Base-by-base conservation (phyloP, 179 eudicot genomes). In the Corrigiola litoralis region DNA sequence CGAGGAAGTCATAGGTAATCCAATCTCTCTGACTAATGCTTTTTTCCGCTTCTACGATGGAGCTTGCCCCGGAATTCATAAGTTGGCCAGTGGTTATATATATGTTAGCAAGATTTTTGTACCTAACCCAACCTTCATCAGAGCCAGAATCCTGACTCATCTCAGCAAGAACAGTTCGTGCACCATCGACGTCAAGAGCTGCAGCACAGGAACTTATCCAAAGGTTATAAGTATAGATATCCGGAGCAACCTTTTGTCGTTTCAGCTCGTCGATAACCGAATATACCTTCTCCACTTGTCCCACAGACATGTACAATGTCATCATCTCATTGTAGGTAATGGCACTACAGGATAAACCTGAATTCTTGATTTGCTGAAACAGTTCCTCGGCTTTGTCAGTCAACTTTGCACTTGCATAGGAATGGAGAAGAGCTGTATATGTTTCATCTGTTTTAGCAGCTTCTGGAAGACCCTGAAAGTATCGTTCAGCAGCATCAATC, bases 141-240 rank as follows among this genome's bases (percentile, higher is more conserved):
- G 75, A 80, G 37, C 77, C 74, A 18, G 80, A 33, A 65, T 79
- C 80, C 58, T 8, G 61, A 65, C 69, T 74, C 87, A 92, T 90
- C 68, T 87, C 85, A 18, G 79, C 78, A 53, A 92, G 90, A 75
- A 92, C 74, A 50, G 50, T 75, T 73, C 58, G 75, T 24, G 79
- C 87, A 58, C 77, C 81, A 50, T 82, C 85, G 20, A 92, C 77
- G 70, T 92, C 70, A 29, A 92, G 70, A 70, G 68, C 50, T 56
- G 96, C 87, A 71, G 98, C 98, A 85, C 75, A 80, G 38, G 96
- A 87, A 77, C 96, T 90, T 67, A 87, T 70, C 96, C 95, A 90
- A 45, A 92, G 79, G 74, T 92, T 90, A 63, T 90, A 92, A 61
- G 95, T 89, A 60, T 79, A 92, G 36, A 92, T 73, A 74, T 92